Base-by-base conservation (phyloP, 805 yeast genomes). In the Candida insectorum region DNA sequence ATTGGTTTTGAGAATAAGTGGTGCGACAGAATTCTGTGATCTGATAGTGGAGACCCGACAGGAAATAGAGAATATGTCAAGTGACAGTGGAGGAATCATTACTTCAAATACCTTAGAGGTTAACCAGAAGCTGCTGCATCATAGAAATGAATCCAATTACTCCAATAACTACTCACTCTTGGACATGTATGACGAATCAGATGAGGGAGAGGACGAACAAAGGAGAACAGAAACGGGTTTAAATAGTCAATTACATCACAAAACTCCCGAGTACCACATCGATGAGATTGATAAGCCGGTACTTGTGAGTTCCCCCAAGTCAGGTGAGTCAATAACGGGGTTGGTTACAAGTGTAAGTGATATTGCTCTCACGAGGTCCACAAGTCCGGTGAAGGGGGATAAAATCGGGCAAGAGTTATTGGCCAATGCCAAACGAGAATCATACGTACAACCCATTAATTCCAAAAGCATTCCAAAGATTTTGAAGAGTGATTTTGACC, bases 401-500 rank as follows among this genome's bases (percentile, higher is more conserved):
- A 20, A 33, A 13, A 23, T 34, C 5, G 14, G 28, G 8, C 12
- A 35, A 13, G 44, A 43, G 17, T 5, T 40, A 6, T 19, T 21
- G 17, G 32, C 31, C 6, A 40, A 37, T 28, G 40, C 39, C 18
- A 36, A 38, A 21, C 13, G 40, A 14, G 26, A 24, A 6, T 36
- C 25, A 37, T 37, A 13, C 23, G 33, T 43, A 7, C 34, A 37
- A 17, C 30, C 43, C 10, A 26, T 43, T 3, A 31, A 34, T 15
- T 5, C 25, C 15, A 24, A 31, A 5, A 13, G 37, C 2, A 30
- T 51, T 3, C 22, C 33, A 4, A 37, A 41, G n/a, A 34, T 53
- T 13, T 13, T 48, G 7, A 26, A 29, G 3, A 43, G 60, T 8
- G 44, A 47, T 12, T 53, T 60, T 36, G 97, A 91, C 54, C 60